phyloP scores from a whole-genome alignment of 768 basidiomycete genomes.

The Porphyrellus cyaneotinctus region DNA sequence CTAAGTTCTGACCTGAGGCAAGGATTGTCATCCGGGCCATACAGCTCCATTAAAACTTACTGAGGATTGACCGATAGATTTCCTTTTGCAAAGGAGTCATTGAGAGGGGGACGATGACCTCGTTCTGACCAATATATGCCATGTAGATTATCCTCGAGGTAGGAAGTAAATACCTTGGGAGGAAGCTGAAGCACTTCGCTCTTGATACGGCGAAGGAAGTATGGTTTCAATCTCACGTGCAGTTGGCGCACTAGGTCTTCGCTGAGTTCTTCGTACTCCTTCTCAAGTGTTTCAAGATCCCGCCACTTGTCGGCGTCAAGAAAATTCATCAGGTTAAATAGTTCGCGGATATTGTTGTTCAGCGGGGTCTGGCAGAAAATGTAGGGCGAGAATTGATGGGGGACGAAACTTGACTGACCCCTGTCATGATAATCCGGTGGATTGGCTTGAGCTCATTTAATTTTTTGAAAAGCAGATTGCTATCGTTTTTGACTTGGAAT shows the following conservation, averaged over 20 bases:
- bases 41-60: constrained; percentile 35
- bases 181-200: constrained; percentile 90
- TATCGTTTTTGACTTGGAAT: constrained; percentile 75
- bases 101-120: constrained; percentile 87
- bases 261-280: constrained; percentile 70
- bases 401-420: constrained; percentile 42
- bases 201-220: constrained; percentile 92
- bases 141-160: not conserved
- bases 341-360: constrained; percentile 94
- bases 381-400: not conserved
- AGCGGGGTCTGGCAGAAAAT: constrained; percentile 64
- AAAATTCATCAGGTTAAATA: constrained; percentile 98
- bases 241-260: constrained; percentile 79
- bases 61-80: constrained; percentile 81
- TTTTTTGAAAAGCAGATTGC: constrained; percentile 73
- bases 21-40: constrained; percentile 8
- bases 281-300: constrained; percentile 70
- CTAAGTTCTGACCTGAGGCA: constrained; percentile 63
- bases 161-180: constrained; percentile 59
- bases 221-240: constrained; percentile 75
- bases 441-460: constrained; percentile 72
- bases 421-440: constrained; percentile 88
- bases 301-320: constrained; percentile 74
- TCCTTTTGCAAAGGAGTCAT: constrained; percentile 85
- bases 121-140: constrained; percentile 51